Base-by-base conservation (phyloP, 768 basidiomycete species). In the Pluteus cervinus region DNA sequence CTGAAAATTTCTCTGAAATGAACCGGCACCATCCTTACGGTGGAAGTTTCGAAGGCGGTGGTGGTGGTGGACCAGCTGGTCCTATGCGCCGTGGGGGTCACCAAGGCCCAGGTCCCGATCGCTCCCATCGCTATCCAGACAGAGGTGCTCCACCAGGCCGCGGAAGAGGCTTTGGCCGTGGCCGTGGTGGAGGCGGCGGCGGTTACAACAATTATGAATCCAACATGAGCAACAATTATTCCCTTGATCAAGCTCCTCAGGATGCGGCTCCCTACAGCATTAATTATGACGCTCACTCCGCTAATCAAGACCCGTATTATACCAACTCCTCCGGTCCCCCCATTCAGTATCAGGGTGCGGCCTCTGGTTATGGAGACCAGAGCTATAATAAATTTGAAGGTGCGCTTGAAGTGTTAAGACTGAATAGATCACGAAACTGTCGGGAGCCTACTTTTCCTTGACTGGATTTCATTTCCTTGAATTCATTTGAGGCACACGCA, bases 11-110 rank as follows among this genome's bases (percentile, higher is more conserved):
- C n/a, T n/a, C n/a, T n/a, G n/a, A n/a, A 42, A 90, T 91, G 87
- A 86, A 88, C 63, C 85, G 87, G 54, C 87, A 89, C 64, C 86
- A 90, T 75, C 88, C 88, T 17, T 91, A 91, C 63, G 75, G 76
- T 50, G 71, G 71, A 47, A 63, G 66, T 54, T 81, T 76, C 69
- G 86, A 86, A 43, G 54, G 43, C 48, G 48, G 53, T 33, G 41
- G 24, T 17, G n/a, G n/a, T n/a, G n/a, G n/a, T n/a, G n/a, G n/a
- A n/a, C n/a, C n/a, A n/a, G n/a, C 52, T 41, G 64, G 66, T 39
- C 61, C 68, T 26, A 60, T 65, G 31, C 70, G 77, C 52, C 76
- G 85, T 55, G 82, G 82, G 33, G 82, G 79, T 40, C 68, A 77
- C 28, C 63, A 71, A 45, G 78, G 76, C 51, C 76, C 77, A 48